These are phyloP conservation scores for Diaporthe sp. DNA, from an alignment of 2,329 filamentous ascomycete genomes.

Conservation along the genomic window DNA sequence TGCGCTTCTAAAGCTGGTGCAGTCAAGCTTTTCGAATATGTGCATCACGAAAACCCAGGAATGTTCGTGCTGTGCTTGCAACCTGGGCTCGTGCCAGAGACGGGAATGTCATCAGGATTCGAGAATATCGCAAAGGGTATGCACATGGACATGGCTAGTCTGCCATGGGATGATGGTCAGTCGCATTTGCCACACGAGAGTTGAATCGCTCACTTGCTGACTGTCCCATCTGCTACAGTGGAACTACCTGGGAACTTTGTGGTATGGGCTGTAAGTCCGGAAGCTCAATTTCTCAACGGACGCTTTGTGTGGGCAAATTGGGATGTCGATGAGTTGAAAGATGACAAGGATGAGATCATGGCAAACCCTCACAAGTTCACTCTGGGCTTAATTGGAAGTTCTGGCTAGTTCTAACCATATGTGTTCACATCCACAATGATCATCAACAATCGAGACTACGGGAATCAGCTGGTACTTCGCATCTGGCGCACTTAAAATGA, in stretches of 20 bases:
- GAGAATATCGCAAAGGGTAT: slow-evolving; percentile 17
- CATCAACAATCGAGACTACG: background rate
- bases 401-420: too few relatives aligned
- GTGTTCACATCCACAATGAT: background rate
- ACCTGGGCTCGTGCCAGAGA: slow-evolving; percentile 25
- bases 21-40: slow-evolving; percentile 27
- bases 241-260: slow-evolving; percentile 49
- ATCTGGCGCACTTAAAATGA: background rate
- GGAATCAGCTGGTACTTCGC: too few relatives aligned
- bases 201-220: background rate
- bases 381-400: background rate
- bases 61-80: slow-evolving; percentile 24
- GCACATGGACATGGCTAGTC: background rate
- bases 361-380: slow-evolving; percentile 2
- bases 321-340: slow-evolving; percentile 51
- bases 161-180: slow-evolving; percentile 23
- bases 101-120: slow-evolving; percentile 3
- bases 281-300: slow-evolving; percentile 50
- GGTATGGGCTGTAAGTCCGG: slow-evolving; percentile 49
- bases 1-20: slow-evolving; percentile 24
- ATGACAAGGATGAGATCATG: background rate
- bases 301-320: slow-evolving; percentile 51
- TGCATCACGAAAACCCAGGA: slow-evolving; percentile 22
- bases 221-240: background rate
- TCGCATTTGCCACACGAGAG: background rate